These are phyloP conservation scores for Cordyceps javanica DNA, from an alignment of 2,329 filamentous ascomycete species.

Conservation along the genomic window DNA sequence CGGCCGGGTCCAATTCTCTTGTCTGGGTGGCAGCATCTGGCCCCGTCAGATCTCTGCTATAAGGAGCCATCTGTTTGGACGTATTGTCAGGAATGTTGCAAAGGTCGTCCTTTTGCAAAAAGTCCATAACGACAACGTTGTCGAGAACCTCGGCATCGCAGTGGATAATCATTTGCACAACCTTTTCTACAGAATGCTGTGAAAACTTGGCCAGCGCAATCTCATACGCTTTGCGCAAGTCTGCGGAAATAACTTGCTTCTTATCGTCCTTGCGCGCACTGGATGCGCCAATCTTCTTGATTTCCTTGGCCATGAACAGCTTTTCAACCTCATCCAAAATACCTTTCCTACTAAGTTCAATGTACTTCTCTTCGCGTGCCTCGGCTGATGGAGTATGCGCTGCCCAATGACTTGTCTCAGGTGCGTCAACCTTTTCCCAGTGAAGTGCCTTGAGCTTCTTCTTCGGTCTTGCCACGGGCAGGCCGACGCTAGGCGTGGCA, in stretches of 20 bases:
- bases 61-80: slow-evolving; percentile 85
- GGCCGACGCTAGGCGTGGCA: slow-evolving; percentile 51
- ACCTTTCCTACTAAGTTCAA: slow-evolving; percentile 86
- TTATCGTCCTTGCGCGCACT: slow-evolving; percentile 81
- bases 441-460: slow-evolving; percentile 99
- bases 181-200: slow-evolving; percentile 72
- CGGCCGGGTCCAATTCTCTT: slow-evolving; percentile 77
- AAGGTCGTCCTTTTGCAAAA: slow-evolving; percentile 85
- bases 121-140: slow-evolving; percentile 92
- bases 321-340: slow-evolving; percentile 97
- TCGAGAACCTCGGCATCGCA: slow-evolving; percentile 86
- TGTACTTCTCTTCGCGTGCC: slow-evolving; percentile 91
- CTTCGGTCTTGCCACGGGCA: slow-evolving; percentile 84
- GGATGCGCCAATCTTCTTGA: slow-evolving; percentile 73
- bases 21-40: slow-evolving; percentile 70
- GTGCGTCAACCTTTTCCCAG: slow-evolving; percentile 97
- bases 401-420: slow-evolving; percentile 89
- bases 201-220: slow-evolving; percentile 94
- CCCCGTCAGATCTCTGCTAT: slow-evolving; percentile 94
- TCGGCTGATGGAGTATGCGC: slow-evolving; percentile 78
- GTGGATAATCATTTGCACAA: slow-evolving; percentile 91
- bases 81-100: slow-evolving; percentile 90
- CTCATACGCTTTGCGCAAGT: slow-evolving; percentile 78
- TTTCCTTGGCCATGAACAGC: slow-evolving; percentile 94
- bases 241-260: slow-evolving; percentile 91